A percentile compares a stretch with the other conserved stretches of the same genome.
phyloP scores from a whole-genome alignment of 2,329 filamentous ascomycete species.

The Westerdykella ornata region DNA sequence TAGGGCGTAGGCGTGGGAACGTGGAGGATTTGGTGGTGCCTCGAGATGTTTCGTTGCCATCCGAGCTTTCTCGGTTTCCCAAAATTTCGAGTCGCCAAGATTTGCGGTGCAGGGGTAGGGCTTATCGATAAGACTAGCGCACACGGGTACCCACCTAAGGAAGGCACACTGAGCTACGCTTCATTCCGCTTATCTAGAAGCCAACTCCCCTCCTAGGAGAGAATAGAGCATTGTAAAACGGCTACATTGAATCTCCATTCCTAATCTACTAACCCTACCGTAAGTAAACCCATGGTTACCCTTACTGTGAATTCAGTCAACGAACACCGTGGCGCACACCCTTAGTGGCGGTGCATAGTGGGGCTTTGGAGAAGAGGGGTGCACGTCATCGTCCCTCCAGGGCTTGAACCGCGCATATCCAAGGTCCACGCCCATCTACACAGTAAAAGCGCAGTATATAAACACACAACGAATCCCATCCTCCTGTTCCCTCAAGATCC shows the following conservation, averaged over 20 bases:
- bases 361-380: conserved; percentile 5
- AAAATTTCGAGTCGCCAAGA: conserved; percentile 30
- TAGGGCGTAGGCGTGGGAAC: too few species aligned
- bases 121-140: conserved; percentile 29
- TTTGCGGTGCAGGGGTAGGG: conserved; percentile 16
- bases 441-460: conserved; percentile 16
- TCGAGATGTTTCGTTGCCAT: background rate
- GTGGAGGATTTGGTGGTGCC: too few species aligned
- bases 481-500: conserved; percentile 8
- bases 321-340: too few species aligned
- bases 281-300: too few species aligned
- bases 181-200: too few species aligned
- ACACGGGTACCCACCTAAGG: too few species aligned
- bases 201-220: too few species aligned
- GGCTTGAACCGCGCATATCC: conserved; percentile 16
- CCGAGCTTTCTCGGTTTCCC: conserved; percentile 6
- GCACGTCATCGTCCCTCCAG: conserved; percentile 20
- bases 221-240: too few species aligned
- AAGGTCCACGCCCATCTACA: conserved; percentile 12
- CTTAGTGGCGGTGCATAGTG: conserved; percentile 1
- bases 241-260: too few species aligned
- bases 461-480: conserved; percentile 6
- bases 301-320: too few species aligned
- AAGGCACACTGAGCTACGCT: too few species aligned
- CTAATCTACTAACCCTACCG: too few species aligned